A percentile compares a stretch with the other conserved stretches of the same genome.
Evolutionary conservation across 306 rosid species (phyloP).

Genomic region (Vigna nakashimae): DNA sequence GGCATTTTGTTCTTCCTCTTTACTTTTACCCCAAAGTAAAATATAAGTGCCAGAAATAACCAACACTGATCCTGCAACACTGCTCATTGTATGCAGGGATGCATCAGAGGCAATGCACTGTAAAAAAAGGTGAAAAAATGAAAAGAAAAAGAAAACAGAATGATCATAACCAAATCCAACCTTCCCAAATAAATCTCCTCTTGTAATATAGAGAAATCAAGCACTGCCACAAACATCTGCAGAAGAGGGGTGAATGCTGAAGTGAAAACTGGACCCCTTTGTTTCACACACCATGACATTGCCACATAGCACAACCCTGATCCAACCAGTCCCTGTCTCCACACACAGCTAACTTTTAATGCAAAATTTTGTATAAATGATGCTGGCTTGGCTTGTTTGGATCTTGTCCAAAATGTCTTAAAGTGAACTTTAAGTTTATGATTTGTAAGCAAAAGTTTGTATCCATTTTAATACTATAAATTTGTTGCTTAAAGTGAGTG

Average conservation of each 20-base stretch:
- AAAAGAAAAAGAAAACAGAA: neutral
- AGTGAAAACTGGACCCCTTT: conserved; percentile 83
- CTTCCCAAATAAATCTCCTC: conserved; percentile 89
- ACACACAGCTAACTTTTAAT: conserved; percentile 3
- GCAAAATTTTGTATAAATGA: neutral
- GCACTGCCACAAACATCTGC: conserved; percentile 73
- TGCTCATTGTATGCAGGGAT: conserved; percentile 46
- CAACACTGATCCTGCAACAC: conserved; percentile 71
- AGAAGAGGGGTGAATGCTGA: conserved; percentile 80
- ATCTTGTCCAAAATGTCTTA: neutral
- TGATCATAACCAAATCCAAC: conserved; percentile 46
- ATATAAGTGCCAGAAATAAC: conserved; percentile 80
- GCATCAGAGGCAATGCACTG: conserved; percentile 30
- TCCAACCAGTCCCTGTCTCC: conserved; percentile 75
- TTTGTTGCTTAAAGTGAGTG: neutral
- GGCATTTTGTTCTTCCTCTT: conserved; percentile 49
- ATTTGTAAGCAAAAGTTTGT: too few species aligned
- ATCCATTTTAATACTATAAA: too few species aligned
- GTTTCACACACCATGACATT: conserved; percentile 94
- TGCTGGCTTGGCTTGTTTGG: neutral
- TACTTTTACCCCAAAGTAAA: conserved; percentile 84
- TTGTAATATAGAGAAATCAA: conserved; percentile 65
- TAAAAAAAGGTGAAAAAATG: neutral
- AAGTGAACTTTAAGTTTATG: too few species aligned
- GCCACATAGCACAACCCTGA: conserved; percentile 92